Percentiles rank a stretch among this genome's conserved stretches.
These are phyloP conservation scores for Nidularia pulvinata DNA, from an alignment of 768 basidiomycete genomes.

Conservation along the genomic window DNA sequence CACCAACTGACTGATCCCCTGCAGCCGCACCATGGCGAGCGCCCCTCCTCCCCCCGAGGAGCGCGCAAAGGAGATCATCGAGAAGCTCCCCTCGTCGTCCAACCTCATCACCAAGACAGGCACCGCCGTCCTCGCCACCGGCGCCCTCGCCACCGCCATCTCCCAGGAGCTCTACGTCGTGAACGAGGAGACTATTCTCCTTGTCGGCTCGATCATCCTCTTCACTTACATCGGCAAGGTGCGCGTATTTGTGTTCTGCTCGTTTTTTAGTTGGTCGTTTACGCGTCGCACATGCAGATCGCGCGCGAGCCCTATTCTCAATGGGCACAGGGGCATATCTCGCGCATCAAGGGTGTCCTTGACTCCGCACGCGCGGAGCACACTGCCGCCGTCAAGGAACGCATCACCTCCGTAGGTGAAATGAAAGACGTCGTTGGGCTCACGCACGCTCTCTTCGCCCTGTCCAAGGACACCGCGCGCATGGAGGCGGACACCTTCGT, in stretches of 20 bases:
- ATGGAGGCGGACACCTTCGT: conserved; percentile 90
- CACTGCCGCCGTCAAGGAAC: conserved; percentile 90
- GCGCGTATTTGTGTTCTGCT: conserved; percentile 14
- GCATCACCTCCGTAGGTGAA: conserved; percentile 88
- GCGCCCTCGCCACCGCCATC: conserved; percentile 88
- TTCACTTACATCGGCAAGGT: conserved; percentile 84
- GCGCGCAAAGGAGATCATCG: conserved; percentile 88
- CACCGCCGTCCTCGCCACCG: conserved; percentile 88
- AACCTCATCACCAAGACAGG: conserved; percentile 96
- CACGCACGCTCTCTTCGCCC: conserved; percentile 86
- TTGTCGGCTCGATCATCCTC: conserved; percentile 82
- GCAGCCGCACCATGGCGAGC: conserved; percentile 67
- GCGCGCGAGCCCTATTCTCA: conserved; percentile 87
- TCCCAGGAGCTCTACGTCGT: conserved; percentile 97
- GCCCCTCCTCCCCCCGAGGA: conserved; percentile 78
- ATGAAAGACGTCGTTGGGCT: conserved; percentile 96
- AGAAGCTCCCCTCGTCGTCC: conserved; percentile 82
- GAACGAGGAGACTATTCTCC: conserved; percentile 94
- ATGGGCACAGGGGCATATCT: conserved; percentile 91
- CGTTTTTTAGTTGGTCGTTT: conserved; percentile 1
- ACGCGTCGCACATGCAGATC: conserved; percentile 38
- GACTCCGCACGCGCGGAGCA: conserved; percentile 84
- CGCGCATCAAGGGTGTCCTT: conserved; percentile 81
- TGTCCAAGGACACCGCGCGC: conserved; percentile 95
- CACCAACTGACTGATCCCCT: conserved; percentile 7